Conservation (phyloP, 352 stramenopile species). For the Plasmopara viticola region DNA sequence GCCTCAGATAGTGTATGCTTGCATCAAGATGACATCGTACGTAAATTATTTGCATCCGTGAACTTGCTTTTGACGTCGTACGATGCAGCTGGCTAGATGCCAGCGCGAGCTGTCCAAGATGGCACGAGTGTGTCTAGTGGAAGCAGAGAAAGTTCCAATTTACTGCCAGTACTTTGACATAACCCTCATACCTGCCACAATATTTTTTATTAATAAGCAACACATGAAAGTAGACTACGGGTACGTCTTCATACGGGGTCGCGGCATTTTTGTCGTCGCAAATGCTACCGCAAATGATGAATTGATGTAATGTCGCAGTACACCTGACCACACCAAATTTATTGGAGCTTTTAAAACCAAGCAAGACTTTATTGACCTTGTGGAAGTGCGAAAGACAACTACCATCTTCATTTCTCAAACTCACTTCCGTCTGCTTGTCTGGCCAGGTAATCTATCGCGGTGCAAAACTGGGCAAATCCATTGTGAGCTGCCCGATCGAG, state of each 20-base stretch:
- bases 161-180: constrained; percentile 89
- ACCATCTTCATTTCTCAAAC: not conserved
- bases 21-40: constrained; percentile 81
- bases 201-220: constrained; percentile 86
- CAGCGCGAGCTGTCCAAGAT: constrained; percentile 77
- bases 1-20: constrained; percentile 61
- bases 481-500: constrained; percentile 77
- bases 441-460: constrained; percentile 76
- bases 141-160: constrained; percentile 63
- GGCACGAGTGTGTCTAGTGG: constrained; percentile 65
- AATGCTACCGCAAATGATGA: not conserved
- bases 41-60: constrained; percentile 1
- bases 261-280: not conserved
- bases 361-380: constrained; percentile 83
- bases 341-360: constrained; percentile 72
- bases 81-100: constrained; percentile 58
- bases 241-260: constrained; percentile 24
- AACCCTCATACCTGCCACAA: constrained; percentile 72
- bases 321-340: constrained; percentile 84
- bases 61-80: constrained; percentile 4
- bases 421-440: constrained; percentile 1
- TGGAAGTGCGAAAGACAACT: constrained; percentile 43
- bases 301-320: constrained; percentile 31
- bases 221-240: constrained; percentile 89
- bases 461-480: constrained; percentile 69